phyloP scores from a whole-genome alignment of 345 rosid genomes.

The Psidium friedrichsthalianum region DNA sequence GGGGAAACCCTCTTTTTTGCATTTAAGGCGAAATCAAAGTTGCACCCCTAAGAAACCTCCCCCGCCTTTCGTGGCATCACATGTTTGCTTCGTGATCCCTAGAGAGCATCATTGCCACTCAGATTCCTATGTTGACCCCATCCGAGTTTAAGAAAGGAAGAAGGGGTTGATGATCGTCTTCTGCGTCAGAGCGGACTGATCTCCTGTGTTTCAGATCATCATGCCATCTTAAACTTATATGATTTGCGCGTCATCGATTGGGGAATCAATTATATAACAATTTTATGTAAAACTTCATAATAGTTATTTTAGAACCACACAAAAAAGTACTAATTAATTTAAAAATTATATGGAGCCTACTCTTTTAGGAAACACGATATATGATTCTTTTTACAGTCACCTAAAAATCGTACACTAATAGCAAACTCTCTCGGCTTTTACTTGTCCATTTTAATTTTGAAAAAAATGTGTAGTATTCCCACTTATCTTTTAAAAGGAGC shows the following conservation, averaged over 20 bases:
- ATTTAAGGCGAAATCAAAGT: background rate
- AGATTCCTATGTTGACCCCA: background rate
- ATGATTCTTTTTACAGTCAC: no score
- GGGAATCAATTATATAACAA: no score
- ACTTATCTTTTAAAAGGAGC: background rate
- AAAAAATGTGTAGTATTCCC: no score
- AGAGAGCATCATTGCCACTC: background rate
- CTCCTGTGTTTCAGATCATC: background rate
- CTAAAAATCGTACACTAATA: no score
- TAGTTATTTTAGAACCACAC: no score
- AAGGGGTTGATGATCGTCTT: background rate
- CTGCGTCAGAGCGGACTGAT: background rate
- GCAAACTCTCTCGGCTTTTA: background rate
- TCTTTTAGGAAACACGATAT: no score
- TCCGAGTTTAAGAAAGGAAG: background rate
- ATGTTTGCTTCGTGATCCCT: background rate
- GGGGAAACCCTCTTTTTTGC: background rate
- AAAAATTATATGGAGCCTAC: no score
- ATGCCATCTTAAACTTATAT: background rate
- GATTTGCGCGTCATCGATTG: background rate
- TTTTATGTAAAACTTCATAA: no score
- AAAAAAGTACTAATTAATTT: no score
- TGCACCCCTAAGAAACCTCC: background rate
- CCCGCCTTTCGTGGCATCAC: background rate
- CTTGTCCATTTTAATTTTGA: background rate